Base-by-base conservation (phyloP, 2,329 filamentous ascomycete species). In the Aspergillus sp. region DNA sequence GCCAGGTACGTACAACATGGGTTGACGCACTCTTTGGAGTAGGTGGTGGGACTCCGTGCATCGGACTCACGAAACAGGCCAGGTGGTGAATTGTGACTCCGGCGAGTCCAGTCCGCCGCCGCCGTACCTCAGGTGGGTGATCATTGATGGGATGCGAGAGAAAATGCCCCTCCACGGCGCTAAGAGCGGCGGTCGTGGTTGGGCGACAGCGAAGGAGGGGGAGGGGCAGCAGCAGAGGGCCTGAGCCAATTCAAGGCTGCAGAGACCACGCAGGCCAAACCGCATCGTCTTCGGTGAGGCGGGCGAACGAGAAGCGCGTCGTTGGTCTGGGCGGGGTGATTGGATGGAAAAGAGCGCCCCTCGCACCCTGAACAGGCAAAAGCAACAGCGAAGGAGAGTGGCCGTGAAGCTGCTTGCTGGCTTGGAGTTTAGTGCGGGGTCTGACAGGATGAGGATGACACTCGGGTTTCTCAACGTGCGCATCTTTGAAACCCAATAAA, bases 211-310 rank as follows among this genome's bases (percentile, higher is more conserved):
- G 19, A 53, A 52, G 41, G 56, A 52, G 53, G 52, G 31, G 55
- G 49, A 58, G 52, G 57, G 55, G 49, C 56, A 57, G 45, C 40
- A 56, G 44, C 53, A 33, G 44, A 46, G 52, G 45, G 44, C 25
- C 45, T 54, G 52, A 59, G 59, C 57, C 55, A 63, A 59, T 62
- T 62, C 60, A 17, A 57, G 54, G 55, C 52, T 59, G 56, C 56
- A 62, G 53, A 60, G 52, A 45, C 57, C 60, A 52, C 35, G 5
- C 15, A 60, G 52, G 40, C 57, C 60, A 52, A 39, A 31, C 27
- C 57, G 56, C 58, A 64, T 60, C 58, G 57, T 62, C 54, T 49
- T 58, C 58, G 60, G 60, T 62, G 62, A 64, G 62, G 62, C 62
- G 59, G 55, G 53, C 49, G 41, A 46, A 57, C 48, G 47, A 56